A percentile compares a stretch with the other conserved stretches of the same genome.
Evolutionary conservation across 352 stramenopile genomes (phyloP).

Genomic region (Pythium sp.): DNA sequence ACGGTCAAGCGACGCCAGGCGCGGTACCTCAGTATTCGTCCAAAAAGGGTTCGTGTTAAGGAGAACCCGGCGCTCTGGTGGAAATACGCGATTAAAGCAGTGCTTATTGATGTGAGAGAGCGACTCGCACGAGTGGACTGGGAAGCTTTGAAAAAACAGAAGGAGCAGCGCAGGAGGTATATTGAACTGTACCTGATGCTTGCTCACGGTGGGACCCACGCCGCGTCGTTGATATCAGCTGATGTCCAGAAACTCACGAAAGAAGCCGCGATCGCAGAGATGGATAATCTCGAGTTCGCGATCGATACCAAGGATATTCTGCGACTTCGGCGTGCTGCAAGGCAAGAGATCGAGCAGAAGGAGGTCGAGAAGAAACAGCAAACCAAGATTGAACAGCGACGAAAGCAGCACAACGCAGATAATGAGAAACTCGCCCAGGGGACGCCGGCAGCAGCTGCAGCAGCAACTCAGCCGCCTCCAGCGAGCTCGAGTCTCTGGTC

Average conservation of each 20-base stretch:
- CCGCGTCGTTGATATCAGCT: slow-evolving; percentile 34
- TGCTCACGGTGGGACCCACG: slow-evolving; percentile 22
- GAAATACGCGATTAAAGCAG: slow-evolving; percentile 69
- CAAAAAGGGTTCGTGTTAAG: slow-evolving; percentile 35
- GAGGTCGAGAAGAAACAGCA: slow-evolving; percentile 35
- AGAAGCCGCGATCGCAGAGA: slow-evolving; percentile 37
- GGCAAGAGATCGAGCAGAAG: slow-evolving; percentile 36
- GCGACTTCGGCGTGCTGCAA: slow-evolving; percentile 45
- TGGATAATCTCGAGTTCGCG: slow-evolving; percentile 68
- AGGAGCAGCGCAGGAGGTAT: slow-evolving; percentile 44
- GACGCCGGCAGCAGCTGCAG: slow-evolving; percentile 1
- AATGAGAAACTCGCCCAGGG: slow-evolving; percentile 9
- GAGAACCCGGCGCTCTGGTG: slow-evolving; percentile 66
- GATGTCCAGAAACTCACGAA: slow-evolving; percentile 44
- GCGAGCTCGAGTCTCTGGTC: slow-evolving; percentile 59
- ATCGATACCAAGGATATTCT: slow-evolving; percentile 76
- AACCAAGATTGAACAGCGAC: slow-evolving; percentile 27
- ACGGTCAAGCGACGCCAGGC: slow-evolving; percentile 57
- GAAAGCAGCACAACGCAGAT: background rate
- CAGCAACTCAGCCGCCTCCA: slow-evolving; percentile 23
- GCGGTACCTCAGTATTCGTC: slow-evolving; percentile 58
- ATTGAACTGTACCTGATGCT: slow-evolving; percentile 54
- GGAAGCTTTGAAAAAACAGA: slow-evolving; percentile 38
- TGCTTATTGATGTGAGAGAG: slow-evolving; percentile 71
- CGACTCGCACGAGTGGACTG: slow-evolving; percentile 70